Conservation (phyloP, 495 filamentous ascomycete species). For the Choiromyces venosus region DNA sequence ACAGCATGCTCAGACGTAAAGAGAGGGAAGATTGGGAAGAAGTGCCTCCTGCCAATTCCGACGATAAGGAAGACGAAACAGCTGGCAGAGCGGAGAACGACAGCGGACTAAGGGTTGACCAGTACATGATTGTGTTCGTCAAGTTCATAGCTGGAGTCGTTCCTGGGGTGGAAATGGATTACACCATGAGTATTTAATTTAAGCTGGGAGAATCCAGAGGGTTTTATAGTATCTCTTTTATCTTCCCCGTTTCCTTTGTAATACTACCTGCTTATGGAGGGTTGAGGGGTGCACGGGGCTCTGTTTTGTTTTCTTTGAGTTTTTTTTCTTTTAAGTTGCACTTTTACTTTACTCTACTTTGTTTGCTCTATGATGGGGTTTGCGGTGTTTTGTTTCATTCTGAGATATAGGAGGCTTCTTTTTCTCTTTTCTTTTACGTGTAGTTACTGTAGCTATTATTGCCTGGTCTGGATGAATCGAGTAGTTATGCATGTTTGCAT, state of each 20-base stretch:
- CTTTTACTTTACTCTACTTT: conserved; percentile 32
- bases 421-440: conserved; percentile 27
- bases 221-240: conserved; percentile 22
- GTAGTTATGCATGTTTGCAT: not conserved
- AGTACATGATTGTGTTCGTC: conserved; percentile 95
- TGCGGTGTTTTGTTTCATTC: conserved; percentile 21
- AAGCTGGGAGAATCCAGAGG: conserved; percentile 15
- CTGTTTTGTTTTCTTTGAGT: conserved; percentile 30
- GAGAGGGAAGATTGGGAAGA: conserved; percentile 59
- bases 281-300: not conserved
- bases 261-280: not conserved
- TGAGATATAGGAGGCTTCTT: conserved; percentile 9
- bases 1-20: conserved; percentile 82
- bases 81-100: conserved; percentile 46
- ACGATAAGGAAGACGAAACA: conserved; percentile 41
- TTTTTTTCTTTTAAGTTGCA: conserved; percentile 24
- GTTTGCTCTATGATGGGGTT: conserved; percentile 41
- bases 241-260: not conserved
- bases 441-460: conserved; percentile 12
- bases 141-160: conserved; percentile 99
- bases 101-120: conserved; percentile 72
- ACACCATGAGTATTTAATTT: conserved; percentile 96
- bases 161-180: conserved; percentile 95
- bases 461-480: not conserved
- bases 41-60: conserved; percentile 52